Conservation (phyloP, 371 early-diverging fungal species). For the Dipsacomyces acuminosporus region DNA sequence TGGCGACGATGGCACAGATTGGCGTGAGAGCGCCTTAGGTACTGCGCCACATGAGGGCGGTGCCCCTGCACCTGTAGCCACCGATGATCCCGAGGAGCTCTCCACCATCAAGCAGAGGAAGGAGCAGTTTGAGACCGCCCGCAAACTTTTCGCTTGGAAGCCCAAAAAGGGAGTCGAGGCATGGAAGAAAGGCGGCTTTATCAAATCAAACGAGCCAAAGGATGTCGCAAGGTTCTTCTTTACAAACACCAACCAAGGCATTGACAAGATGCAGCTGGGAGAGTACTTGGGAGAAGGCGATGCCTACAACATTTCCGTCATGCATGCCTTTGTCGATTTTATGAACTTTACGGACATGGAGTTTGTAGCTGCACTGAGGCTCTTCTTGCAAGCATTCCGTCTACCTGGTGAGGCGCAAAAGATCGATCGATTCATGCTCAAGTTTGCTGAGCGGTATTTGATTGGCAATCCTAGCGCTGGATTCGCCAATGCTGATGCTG, state of each 20-base stretch:
- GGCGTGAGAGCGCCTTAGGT: neutral
- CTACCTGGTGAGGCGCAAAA: slow-evolving; percentile 98
- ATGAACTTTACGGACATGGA: slow-evolving; percentile 74
- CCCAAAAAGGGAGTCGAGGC: slow-evolving; percentile 86
- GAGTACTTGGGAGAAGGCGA: slow-evolving; percentile 95
- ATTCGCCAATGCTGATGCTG: slow-evolving; percentile 84
- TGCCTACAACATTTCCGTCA: slow-evolving; percentile 78
- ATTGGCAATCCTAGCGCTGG: slow-evolving; percentile 64
- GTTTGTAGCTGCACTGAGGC: slow-evolving; percentile 81
- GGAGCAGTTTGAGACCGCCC: slow-evolving; percentile 69
- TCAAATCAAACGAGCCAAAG: slow-evolving; percentile 53
- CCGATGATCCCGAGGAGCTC: slow-evolving; percentile 66
- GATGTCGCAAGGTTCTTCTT: slow-evolving; percentile 69
- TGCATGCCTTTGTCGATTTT: slow-evolving; percentile 92
- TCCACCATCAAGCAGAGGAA: slow-evolving; percentile 75
- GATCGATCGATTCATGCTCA: slow-evolving; percentile 96
- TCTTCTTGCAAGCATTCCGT: slow-evolving; percentile 90
- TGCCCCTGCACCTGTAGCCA: neutral
- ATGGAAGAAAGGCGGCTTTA: slow-evolving; percentile 60
- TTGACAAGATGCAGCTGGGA: slow-evolving; percentile 84
- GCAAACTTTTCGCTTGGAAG: slow-evolving; percentile 80
- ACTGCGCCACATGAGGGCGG: neutral
- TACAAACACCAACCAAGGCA: slow-evolving; percentile 60
- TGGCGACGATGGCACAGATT: neutral
- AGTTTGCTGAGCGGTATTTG: slow-evolving; percentile 91